Base-by-base conservation (phyloP, 768 basidiomycete species). In the Lentinus brumalis region DNA sequence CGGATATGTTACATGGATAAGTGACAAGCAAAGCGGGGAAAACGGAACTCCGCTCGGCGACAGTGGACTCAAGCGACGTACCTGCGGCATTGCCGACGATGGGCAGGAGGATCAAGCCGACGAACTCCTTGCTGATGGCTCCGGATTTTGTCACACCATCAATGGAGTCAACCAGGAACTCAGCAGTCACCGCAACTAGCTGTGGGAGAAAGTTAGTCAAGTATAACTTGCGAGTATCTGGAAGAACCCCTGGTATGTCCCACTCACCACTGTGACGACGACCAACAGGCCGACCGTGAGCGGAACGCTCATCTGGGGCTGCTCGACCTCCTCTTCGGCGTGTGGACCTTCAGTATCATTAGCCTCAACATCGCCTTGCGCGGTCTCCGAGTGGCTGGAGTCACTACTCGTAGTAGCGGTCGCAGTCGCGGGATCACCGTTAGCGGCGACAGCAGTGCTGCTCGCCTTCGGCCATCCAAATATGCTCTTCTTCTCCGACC, bases 31-130 rank as follows among this genome's bases (percentile, higher is more conserved):
- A 11, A 35, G 11, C 35, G 35, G 3, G 11, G 35, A 35, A 35
- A 11, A 35, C 35, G 35, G 35, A 11, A 35, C 21, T 29, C 42
- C 16, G 18, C 21, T 45, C 39, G 50, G 55, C 32, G 42, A 44
- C 50, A 44, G 49, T n/a, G 46, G 31, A 46, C 5, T 46, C 31
- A 31, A 15, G 39, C 38, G 21, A 44, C 39, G 46, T 16, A 69
- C 85, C 85, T 57, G 91, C 93, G 6, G 92, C 90, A 70, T 94
- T 94, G 18, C 92, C 92, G 14, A 95, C 94, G 40, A 97, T 94
- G 6, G 96, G 96, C 8, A 98, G 81, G 14, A 98, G 78, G 65
- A 90, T 89, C 44, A 97, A 74, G 12, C 92, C 95, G 61, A 97
- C 88, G 70, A 94, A 98, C 71, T 91, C 91, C 61, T 85, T 83